Evolutionary conservation across 2,329 filamentous ascomycete genomes (phyloP).

Genomic region (Ascochyta clinopodiicola): DNA sequence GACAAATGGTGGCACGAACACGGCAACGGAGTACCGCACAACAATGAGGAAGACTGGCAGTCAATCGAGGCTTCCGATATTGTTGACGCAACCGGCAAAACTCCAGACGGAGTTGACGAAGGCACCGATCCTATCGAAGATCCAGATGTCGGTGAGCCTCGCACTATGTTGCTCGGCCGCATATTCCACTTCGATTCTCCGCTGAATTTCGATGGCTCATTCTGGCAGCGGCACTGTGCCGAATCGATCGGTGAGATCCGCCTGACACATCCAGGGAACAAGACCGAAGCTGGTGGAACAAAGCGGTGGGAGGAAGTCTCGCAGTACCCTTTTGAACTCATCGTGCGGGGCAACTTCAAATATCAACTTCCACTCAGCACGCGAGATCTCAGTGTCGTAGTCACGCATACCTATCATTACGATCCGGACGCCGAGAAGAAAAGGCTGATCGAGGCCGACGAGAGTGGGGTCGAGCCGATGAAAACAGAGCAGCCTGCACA

Average conservation of each 20-base stretch:
- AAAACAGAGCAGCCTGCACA: constrained; percentile 8
- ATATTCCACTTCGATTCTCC: constrained; percentile 88
- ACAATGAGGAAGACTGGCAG: constrained; percentile 37
- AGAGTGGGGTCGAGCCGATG: constrained; percentile 13
- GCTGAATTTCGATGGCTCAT: constrained; percentile 86
- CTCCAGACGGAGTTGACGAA: constrained; percentile 51
- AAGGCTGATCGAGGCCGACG: constrained; percentile 28
- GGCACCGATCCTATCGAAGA: constrained; percentile 71
- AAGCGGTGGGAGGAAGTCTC: constrained; percentile 90
- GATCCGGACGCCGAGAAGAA: constrained; percentile 46
- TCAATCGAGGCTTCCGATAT: constrained; percentile 20
- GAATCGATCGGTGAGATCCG: constrained; percentile 83
- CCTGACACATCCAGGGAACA: constrained; percentile 82
- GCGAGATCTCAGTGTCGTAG: constrained; percentile 58
- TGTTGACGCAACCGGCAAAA: constrained; percentile 11
- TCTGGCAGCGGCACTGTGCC: constrained; percentile 76
- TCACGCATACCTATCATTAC: constrained; percentile 50
- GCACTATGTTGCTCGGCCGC: constrained; percentile 90
- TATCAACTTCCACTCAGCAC: constrained; percentile 72
- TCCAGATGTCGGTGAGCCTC: constrained; percentile 64
- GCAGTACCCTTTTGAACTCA: constrained; percentile 90
- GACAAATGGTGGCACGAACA: constrained; percentile 54
- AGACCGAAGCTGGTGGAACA: constrained; percentile 79
- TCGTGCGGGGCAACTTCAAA: constrained; percentile 87
- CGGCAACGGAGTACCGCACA: constrained; percentile 28